phyloP scores from a whole-genome alignment of 1,139 yeast species.

The Lipomyces yarrowii region DNA sequence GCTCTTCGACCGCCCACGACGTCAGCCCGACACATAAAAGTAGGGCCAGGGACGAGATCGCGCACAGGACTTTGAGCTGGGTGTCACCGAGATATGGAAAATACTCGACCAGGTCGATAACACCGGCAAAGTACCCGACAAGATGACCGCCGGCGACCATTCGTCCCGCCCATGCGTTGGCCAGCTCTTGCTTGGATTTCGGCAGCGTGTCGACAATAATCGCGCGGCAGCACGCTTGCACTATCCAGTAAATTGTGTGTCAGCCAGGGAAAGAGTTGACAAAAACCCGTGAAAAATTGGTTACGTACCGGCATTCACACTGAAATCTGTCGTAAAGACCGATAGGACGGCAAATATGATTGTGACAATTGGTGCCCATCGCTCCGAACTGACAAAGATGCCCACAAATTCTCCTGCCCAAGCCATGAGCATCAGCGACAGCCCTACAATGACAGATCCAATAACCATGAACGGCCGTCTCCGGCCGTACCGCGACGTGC shows the following conservation, averaged over 20 bases:
- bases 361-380: slow-evolving; percentile 35
- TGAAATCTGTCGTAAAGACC: slow-evolving; percentile 56
- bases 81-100: slow-evolving; percentile 49
- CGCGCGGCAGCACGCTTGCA: slow-evolving; percentile 62
- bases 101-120: slow-evolving; percentile 45
- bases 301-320: slow-evolving; percentile 48
- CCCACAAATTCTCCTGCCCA: slow-evolving; percentile 49
- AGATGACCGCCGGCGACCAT: slow-evolving; percentile 64
- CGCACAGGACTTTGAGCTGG: slow-evolving; percentile 55
- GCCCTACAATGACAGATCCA: slow-evolving; percentile 53
- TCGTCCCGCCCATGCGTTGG: slow-evolving; percentile 77
- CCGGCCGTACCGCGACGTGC: slow-evolving; percentile 51
- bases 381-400: slow-evolving; percentile 36
- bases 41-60: slow-evolving; percentile 50
- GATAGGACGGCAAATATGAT: slow-evolving; percentile 54
- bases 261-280: slow-evolving; percentile 36
- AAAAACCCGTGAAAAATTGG: slow-evolving; percentile 39
- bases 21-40: slow-evolving; percentile 48
- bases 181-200: slow-evolving; percentile 54
- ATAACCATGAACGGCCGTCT: slow-evolving; percentile 57
- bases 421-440: slow-evolving; percentile 52
- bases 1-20: slow-evolving; percentile 48
- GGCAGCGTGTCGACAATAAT: slow-evolving; percentile 61
- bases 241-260: slow-evolving; percentile 36
- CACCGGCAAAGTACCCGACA: slow-evolving; percentile 47